A percentile compares a stretch with the other conserved stretches of the same genome.
Conservation (phyloP, 2,329 filamentous ascomycete genomes). For the Penicillium hesseltinei region DNA sequence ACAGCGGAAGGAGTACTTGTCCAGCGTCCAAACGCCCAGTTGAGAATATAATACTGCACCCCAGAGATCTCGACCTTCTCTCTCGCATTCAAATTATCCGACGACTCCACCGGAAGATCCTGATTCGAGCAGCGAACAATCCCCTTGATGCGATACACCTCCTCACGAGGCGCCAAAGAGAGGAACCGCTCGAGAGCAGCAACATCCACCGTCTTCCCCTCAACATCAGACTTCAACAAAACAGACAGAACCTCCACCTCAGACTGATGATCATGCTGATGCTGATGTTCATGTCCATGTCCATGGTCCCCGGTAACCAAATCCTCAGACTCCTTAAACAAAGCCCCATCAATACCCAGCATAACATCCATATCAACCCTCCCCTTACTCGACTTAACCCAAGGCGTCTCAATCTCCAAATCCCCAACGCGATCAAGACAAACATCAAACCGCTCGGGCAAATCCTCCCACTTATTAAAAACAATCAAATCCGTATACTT, state of each 20-base stretch:
- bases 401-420: slow-evolving; percentile 74
- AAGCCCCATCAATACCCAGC: slow-evolving; percentile 81
- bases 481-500: slow-evolving; percentile 86
- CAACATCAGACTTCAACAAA: slow-evolving; percentile 54
- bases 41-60: slow-evolving; percentile 74
- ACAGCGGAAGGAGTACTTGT: slow-evolving; percentile 68
- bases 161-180: slow-evolving; percentile 76
- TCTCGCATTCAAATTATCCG: slow-evolving; percentile 38
- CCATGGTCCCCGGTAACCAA: slow-evolving; percentile 34
- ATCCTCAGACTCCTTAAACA: slow-evolving; percentile 49
- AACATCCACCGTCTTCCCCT: slow-evolving; percentile 53
- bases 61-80: slow-evolving; percentile 30
- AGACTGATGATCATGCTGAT: slow-evolving; percentile 63
- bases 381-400: slow-evolving; percentile 81
- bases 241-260: slow-evolving; percentile 92
- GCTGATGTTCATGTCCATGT: slow-evolving; percentile 35
- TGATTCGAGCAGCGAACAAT: slow-evolving; percentile 50
- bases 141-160: slow-evolving; percentile 92
- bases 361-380: slow-evolving; percentile 74
- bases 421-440: slow-evolving; percentile 77
- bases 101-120: slow-evolving; percentile 48
- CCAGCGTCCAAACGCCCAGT: slow-evolving; percentile 98
- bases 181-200: slow-evolving; percentile 65
- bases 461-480: slow-evolving; percentile 87
- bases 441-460: slow-evolving; percentile 72